Percentiles rank a stretch among this genome's conserved stretches.
Conservation (phyloP, 164 flowering plant genomes). For the Dillenia turbinata region DNA sequence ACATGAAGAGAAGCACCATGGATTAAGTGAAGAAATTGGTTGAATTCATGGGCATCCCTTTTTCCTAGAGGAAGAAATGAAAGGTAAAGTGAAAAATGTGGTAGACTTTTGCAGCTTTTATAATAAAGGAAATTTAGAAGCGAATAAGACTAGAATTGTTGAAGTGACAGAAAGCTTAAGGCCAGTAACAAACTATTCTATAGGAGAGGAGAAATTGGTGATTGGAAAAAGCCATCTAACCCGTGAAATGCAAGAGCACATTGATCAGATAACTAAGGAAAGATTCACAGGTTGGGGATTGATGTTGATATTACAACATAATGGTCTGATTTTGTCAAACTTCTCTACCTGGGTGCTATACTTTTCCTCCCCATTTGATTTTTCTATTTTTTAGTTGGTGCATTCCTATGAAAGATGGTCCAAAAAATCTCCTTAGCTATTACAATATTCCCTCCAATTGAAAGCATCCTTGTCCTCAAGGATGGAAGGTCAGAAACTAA, state of each 20-base stretch:
- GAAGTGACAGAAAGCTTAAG: no score
- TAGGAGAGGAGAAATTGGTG: constrained; percentile 16
- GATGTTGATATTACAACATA: no score
- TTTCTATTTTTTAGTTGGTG: no score
- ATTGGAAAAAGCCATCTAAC: no score
- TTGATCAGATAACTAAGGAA: constrained; percentile 7
- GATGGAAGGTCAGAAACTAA: no score
- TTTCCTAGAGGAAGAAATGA: constrained; percentile 8
- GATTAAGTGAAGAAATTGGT: constrained; percentile 13
- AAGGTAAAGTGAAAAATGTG: constrained; percentile 11
- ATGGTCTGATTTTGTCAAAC: no score
- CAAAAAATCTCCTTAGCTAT: no score
- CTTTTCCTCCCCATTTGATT: no score
- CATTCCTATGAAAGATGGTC: no score
- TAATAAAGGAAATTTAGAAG: constrained; percentile 11
- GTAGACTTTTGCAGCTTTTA: constrained; percentile 17
- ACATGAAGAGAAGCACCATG: constrained; percentile 5
- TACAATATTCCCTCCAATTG: no score
- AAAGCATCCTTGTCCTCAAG: no score
- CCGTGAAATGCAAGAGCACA: constrained; percentile 6
- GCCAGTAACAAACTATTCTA: background rate
- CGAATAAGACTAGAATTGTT: constrained; percentile 10
- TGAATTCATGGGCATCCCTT: constrained; percentile 15
- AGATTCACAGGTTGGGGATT: constrained; percentile 5
- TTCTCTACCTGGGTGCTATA: no score